Percentiles rank a stretch among this genome's conserved stretches.
Evolutionary conservation across 306 rosid genomes (phyloP).

Genomic region (Inga oerstediana): DNA sequence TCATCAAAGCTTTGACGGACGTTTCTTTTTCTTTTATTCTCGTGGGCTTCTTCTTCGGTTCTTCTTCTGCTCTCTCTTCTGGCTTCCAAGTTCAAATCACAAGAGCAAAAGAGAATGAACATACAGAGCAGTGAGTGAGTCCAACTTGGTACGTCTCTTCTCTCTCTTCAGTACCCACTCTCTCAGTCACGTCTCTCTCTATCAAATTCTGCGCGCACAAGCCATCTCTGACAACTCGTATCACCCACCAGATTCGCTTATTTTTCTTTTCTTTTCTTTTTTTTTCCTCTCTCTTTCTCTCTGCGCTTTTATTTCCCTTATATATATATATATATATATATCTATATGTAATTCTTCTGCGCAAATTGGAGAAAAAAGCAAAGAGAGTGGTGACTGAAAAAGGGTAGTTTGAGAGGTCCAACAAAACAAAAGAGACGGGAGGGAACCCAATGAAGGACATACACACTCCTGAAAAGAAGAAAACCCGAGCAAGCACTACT

Average conservation of each 20-base stretch:
- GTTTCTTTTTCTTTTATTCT: constrained; percentile 9
- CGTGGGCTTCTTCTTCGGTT: background rate
- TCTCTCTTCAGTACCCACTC: background rate
- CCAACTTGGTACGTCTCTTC: background rate
- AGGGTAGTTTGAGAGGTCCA: constrained; percentile 28
- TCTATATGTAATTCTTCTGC: background rate
- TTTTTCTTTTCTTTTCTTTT: background rate
- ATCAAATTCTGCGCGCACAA: constrained; percentile 37
- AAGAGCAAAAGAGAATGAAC: background rate
- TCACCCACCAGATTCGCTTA: constrained; percentile 40
- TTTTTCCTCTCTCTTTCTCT: background rate
- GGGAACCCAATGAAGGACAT: background rate
- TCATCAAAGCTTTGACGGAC: background rate
- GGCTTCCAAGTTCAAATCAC: background rate
- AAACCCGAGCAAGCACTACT: background rate
- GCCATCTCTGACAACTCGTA: constrained; percentile 47
- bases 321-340: background rate
- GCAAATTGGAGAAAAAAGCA: constrained; percentile 37
- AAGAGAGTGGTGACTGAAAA: constrained; percentile 38
- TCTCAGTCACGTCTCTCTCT: constrained; percentile 23
- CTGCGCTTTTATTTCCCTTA: background rate
- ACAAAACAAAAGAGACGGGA: background rate
- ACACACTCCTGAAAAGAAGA: background rate
- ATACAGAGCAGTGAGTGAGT: background rate
- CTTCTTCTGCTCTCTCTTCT: background rate